Percentiles rank a stretch among this genome's conserved stretches.
Evolutionary conservation across 257 asterid species (phyloP).

Genomic region (Datura wrightii): DNA sequence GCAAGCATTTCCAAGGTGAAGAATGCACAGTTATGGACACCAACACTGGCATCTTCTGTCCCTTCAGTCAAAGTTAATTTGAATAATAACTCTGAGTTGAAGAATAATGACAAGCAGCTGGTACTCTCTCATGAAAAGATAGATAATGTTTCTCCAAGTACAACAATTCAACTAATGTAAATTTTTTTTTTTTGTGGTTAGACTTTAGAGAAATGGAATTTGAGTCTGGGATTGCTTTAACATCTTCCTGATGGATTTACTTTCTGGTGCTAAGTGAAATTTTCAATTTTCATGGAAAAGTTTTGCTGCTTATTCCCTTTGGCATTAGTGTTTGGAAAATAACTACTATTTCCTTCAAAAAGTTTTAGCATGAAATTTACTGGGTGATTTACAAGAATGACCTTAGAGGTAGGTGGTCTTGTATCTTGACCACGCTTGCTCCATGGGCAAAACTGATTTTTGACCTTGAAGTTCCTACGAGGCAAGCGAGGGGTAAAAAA

Average conservation of each 20-base stretch:
- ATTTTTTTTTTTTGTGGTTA: neutral
- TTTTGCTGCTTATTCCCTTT: neutral
- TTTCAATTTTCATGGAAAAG: neutral
- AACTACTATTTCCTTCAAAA: neutral
- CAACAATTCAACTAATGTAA: constrained; percentile 24
- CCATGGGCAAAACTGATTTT: neutral
- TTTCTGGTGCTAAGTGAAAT: neutral
- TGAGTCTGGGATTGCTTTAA: neutral
- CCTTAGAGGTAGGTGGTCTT: neutral
- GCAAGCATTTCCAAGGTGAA: constrained; percentile 38
- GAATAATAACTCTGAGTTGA: constrained; percentile 9
- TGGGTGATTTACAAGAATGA: neutral
- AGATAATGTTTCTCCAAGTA: constrained; percentile 16
- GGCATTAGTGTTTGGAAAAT: neutral
- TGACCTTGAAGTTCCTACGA: neutral
- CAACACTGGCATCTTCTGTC: constrained; percentile 35
- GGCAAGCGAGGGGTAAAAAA: neutral
- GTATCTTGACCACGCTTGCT: neutral
- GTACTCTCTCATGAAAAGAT: neutral
- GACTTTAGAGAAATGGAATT: constrained; percentile 9
- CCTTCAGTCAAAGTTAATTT: constrained; percentile 26
- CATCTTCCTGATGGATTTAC: constrained; percentile 4
- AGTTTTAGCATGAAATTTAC: neutral
- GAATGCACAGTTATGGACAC: constrained; percentile 43
- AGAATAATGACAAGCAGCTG: constrained; percentile 12